A percentile compares a stretch with the other conserved stretches of the same genome.
Evolutionary conservation across 352 stramenopile species (phyloP).

Genomic region (Hyphochytrium catenoides): DNA sequence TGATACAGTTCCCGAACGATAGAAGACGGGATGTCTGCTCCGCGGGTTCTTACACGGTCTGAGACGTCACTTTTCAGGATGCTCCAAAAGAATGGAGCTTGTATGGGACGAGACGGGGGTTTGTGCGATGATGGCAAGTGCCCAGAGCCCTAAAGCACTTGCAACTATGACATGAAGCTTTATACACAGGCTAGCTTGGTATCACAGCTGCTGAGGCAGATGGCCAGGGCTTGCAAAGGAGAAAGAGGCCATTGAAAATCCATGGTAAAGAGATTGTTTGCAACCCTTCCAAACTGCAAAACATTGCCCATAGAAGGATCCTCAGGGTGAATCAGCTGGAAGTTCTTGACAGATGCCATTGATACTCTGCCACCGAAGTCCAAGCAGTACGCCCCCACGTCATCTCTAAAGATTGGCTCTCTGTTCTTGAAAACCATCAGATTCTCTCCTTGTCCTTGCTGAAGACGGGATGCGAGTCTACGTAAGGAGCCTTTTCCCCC

Average conservation of each 20-base stretch:
- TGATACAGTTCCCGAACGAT: too few species aligned
- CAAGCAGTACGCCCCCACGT: constrained; percentile 53
- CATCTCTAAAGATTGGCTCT: constrained; percentile 52
- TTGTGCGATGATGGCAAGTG: too few species aligned
- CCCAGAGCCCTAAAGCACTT: too few species aligned
- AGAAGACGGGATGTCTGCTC: too few species aligned
- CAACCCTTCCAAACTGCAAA: constrained; percentile 58
- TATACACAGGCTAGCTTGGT: constrained; percentile 65
- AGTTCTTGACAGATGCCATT: constrained; percentile 63
- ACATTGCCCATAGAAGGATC: constrained; percentile 59
- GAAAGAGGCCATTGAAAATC: constrained; percentile 66
- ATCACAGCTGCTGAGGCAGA: constrained; percentile 62
- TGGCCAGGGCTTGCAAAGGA: constrained; percentile 59
- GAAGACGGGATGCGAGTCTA: too few species aligned
- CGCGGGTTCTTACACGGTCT: too few species aligned
- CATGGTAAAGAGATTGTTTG: constrained; percentile 71
- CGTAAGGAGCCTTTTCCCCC: too few species aligned
- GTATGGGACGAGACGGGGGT: too few species aligned
- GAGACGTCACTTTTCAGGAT: too few species aligned
- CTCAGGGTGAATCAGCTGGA: constrained; percentile 56
- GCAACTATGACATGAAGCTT: too few species aligned
- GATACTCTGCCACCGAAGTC: constrained; percentile 58
- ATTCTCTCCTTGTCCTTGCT: too few species aligned
- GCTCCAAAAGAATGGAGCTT: too few species aligned
- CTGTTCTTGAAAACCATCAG: constrained; percentile 64